Evolutionary conservation across 2,329 filamentous ascomycete genomes (phyloP).

Genomic region (Xylaria arbuscula): DNA sequence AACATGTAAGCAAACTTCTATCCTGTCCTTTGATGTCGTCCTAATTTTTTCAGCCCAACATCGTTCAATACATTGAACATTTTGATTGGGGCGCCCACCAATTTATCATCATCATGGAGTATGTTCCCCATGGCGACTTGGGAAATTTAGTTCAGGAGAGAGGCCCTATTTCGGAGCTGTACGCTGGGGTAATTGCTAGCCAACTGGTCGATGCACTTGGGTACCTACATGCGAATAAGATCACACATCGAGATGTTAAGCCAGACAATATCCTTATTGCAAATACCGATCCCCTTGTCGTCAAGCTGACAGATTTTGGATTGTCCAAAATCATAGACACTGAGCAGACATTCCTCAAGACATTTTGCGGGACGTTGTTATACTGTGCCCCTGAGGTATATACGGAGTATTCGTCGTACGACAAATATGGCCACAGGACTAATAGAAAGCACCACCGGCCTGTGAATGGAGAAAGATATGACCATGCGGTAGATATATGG

Average conservation of each 20-base stretch:
- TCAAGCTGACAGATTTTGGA: slow-evolving; percentile 97
- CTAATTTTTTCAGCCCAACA: slow-evolving; percentile 71
- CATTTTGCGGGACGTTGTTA: slow-evolving; percentile 93
- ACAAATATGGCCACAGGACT: slow-evolving; percentile 74
- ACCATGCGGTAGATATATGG: slow-evolving; percentile 95
- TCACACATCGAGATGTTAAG: slow-evolving; percentile 98
- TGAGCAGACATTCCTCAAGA: slow-evolving; percentile 91
- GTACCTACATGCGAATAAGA: slow-evolving; percentile 87
- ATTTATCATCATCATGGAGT: slow-evolving; percentile 99
- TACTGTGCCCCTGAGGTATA: slow-evolving; percentile 99
- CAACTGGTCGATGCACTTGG: slow-evolving; percentile 85
- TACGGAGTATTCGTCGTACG: slow-evolving; percentile 74
- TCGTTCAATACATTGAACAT: slow-evolving; percentile 91
- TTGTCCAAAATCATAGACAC: slow-evolving; percentile 93
- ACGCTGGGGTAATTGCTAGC: slow-evolving; percentile 76
- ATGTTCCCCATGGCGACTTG: slow-evolving; percentile 82
- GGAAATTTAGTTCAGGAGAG: slow-evolving; percentile 74
- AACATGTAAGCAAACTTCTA: slow-evolving; percentile 72
- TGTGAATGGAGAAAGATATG: slow-evolving; percentile 74
- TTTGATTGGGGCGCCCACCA: slow-evolving; percentile 83
- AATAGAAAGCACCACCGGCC: slow-evolving; percentile 71
- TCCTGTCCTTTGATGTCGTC: slow-evolving; percentile 19
- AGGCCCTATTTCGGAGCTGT: slow-evolving; percentile 72
- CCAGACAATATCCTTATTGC: slow-evolving; percentile 95
- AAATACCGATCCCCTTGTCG: slow-evolving; percentile 75